phyloP scores from a whole-genome alignment of 2,329 filamentous ascomycete genomes.

The Fusarium gaditjirri region DNA sequence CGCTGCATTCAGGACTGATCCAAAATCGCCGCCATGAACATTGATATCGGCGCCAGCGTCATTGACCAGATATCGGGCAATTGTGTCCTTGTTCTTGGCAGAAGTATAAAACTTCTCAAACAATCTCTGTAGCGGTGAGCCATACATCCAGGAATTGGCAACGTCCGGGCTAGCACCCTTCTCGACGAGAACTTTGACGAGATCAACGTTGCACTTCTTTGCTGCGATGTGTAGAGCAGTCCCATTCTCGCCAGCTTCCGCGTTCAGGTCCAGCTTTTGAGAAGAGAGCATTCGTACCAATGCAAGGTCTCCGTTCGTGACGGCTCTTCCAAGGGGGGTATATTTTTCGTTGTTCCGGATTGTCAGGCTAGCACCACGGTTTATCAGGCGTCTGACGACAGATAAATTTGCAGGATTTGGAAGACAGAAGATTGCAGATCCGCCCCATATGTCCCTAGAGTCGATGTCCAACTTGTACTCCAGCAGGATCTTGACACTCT shows the following conservation, averaged over 20 bases:
- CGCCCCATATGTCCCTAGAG: rapidly evolving
- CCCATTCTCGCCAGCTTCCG: not conserved
- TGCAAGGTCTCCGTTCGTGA: not conserved
- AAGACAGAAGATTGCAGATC: not conserved
- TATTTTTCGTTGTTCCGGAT: not conserved
- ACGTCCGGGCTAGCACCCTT: rapidly evolving
- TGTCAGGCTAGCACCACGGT: not conserved
- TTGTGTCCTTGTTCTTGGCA: not conserved
- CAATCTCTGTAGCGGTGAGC: not conserved
- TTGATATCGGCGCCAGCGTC: not conserved
- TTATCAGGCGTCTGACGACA: not conserved
- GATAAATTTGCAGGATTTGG: not conserved
- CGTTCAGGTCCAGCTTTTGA: not conserved
- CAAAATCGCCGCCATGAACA: not conserved
- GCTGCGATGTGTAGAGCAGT: not conserved
- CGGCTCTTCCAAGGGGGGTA: not conserved
- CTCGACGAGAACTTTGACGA: not conserved
- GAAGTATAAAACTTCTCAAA: not conserved
- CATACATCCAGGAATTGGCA: not conserved
- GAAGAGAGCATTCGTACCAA: not conserved
- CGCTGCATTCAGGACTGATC: not conserved
- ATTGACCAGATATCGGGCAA: not conserved
- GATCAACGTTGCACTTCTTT: not conserved
- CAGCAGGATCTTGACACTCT: not conserved
- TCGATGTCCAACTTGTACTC: not conserved